Base-by-base conservation (phyloP, 805 yeast species). In the Wickerhamiella shivajii region DNA sequence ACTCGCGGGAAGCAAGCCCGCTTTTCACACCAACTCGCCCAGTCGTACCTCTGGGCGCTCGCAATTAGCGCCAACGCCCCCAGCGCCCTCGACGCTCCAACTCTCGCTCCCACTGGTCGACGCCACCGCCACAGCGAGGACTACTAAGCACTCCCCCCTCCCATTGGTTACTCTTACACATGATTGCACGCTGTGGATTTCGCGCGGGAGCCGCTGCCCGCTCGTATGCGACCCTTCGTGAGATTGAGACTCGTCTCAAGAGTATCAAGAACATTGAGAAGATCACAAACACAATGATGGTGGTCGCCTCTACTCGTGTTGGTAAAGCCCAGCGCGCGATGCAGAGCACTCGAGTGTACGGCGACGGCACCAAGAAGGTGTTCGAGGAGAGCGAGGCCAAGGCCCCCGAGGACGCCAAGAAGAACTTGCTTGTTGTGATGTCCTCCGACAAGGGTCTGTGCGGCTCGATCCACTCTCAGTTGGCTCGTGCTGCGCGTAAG, bases 281-380 rank as follows among this genome's bases (percentile, higher is more conserved):
- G 70, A 90, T 90, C 67, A 90, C 98, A 66, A 90, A 90, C 67
- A 90, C 98, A 62, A 90, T 90, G 97, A 90, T 85, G 71, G 77
- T 90, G 64, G 98, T 90, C 53, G 98, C 98, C 26, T 87, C 97
- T 26, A 90, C 98, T 50, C 78, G 95, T 66, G 73, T 90, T 60
- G 69, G 73, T 58, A 84, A 80, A 65, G 98, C 98, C 42, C 94
- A 84, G 64, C 79, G 77, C 61, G 93, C 96, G 41, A 87, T 84
- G 84, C 65, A 67, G 47, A 71, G 80, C 32, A 77, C 96, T 32
- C 76, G 93, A 60, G 77, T 71, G 41, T 87, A 80, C 69, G 76
- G 76, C 55, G 67, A 69, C 50, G 74, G 85, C 39, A 93, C 84
- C 55, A 49, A 66, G 42, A 83, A 77, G 56, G 81, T 90, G 50